Evolutionary conservation across 225 moss, liverwort and hornwort species (phyloP).

Genomic region (Anthoceros angustus): DNA sequence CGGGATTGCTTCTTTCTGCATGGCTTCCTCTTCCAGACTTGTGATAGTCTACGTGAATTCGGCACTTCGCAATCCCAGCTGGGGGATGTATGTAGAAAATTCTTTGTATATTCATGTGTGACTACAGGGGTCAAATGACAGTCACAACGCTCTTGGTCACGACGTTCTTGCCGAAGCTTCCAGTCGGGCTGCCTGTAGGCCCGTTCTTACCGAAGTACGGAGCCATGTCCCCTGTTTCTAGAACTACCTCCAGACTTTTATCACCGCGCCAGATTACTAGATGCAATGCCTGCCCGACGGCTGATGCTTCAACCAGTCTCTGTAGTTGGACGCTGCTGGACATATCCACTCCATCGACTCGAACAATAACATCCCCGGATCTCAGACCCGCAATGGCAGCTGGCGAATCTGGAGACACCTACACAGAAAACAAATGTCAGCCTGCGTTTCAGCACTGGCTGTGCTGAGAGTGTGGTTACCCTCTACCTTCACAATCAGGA

Average conservation of each 20-base stretch:
- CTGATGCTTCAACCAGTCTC: background rate
- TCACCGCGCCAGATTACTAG: constrained; percentile 1
- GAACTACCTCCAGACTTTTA: background rate
- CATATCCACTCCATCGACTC: background rate
- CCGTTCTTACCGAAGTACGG: background rate
- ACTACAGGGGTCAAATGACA: background rate
- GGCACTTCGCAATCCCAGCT: background rate
- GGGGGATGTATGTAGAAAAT: background rate
- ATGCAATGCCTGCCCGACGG: constrained; percentile 3
- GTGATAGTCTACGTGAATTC: background rate
- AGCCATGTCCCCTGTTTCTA: constrained; percentile 7
- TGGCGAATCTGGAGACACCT: constrained; percentile 5
- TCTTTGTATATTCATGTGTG: background rate
- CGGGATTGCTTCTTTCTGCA: constrained; percentile 20
- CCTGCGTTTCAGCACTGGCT: no score
- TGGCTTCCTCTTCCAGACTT: constrained; percentile 2
- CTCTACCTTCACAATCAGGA: constrained; percentile 7
- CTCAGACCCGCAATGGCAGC: constrained; percentile 5
- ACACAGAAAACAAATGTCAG: background rate
- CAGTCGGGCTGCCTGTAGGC: background rate
- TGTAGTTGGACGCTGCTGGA: background rate
- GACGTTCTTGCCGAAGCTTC: background rate
- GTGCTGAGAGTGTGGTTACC: no score
- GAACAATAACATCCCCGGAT: constrained; percentile 7
- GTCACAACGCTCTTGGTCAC: background rate